A percentile compares a stretch with the other conserved stretches of the same genome.
phyloP scores from a whole-genome alignment of 176 grass and related monocot genomes.

The Alloteropsis semialata region DNA sequence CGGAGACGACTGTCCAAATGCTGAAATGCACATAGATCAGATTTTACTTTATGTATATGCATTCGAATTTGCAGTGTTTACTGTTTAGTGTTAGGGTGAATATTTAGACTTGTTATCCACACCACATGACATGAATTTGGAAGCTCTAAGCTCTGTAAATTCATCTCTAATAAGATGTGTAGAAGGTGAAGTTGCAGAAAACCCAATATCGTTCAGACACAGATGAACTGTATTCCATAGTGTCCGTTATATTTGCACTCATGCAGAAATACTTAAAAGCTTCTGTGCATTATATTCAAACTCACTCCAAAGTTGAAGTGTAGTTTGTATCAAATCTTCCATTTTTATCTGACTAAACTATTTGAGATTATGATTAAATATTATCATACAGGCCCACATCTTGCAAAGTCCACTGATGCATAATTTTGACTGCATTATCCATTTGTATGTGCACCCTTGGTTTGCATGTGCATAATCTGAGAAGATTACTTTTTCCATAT shows the following conservation, averaged over 20 bases:
- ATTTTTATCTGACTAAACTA: neutral
- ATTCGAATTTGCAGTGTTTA: neutral
- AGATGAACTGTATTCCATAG: neutral
- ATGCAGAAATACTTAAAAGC: neutral
- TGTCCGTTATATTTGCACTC: neutral
- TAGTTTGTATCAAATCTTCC: neutral
- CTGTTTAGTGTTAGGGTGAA: neutral
- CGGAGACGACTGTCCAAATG: neutral
- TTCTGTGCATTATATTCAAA: neutral
- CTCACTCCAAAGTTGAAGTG: neutral
- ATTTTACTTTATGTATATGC: neutral
- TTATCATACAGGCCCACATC: neutral
- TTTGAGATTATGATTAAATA: neutral
- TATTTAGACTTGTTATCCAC: neutral
- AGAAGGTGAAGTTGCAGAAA: neutral
- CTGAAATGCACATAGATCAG: neutral
- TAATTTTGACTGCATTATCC: neutral
- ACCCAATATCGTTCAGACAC: neutral
- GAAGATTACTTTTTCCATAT: neutral
- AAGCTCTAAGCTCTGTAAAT: neutral
- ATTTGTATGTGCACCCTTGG: neutral
- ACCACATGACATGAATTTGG: neutral
- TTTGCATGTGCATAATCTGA: neutral
- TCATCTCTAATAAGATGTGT: neutral
- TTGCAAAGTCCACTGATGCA: neutral